A percentile compares a stretch with the other conserved stretches of the same genome.
Conservation (phyloP, 2,329 filamentous ascomycete genomes). For the Microcera coccophila region DNA sequence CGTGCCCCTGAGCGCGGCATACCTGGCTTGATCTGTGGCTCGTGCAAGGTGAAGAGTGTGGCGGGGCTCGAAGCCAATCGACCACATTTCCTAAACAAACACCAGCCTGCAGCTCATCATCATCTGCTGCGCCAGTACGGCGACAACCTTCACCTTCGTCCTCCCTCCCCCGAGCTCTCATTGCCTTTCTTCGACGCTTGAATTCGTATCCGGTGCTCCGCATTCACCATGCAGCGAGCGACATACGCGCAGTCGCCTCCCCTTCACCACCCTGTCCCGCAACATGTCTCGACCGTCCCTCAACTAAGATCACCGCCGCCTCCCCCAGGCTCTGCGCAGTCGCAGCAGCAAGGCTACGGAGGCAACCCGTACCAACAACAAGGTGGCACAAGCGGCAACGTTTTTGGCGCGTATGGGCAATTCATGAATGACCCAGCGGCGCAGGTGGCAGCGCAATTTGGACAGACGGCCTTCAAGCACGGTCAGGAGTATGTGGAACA, state of each 20-base stretch:
- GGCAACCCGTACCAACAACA: constrained; percentile 72
- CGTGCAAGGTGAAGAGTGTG: constrained; percentile 17
- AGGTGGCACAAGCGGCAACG: constrained; percentile 48
- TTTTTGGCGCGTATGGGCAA: constrained; percentile 73
- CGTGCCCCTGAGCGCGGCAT: constrained; percentile 12
- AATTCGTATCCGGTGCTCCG: not conserved
- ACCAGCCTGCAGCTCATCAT: constrained; percentile 21
- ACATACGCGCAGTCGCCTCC: constrained; percentile 85
- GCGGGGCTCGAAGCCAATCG: constrained; percentile 27
- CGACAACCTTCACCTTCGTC: constrained; percentile 3
- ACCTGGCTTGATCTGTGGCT: constrained; percentile 4
- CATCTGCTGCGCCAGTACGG: constrained; percentile 9
- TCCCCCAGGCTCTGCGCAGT: constrained; percentile 66
- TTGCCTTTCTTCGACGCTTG: not conserved
- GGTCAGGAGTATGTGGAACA: constrained; percentile 94
- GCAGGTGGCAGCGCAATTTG: constrained; percentile 91
- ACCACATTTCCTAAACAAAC: constrained; percentile 35
- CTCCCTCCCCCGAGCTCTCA: not conserved
- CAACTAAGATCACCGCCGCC: constrained; percentile 93
- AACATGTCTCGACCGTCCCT: constrained; percentile 96
- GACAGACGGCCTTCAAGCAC: constrained; percentile 84
- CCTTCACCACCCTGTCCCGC: constrained; percentile 93
- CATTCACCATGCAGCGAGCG: constrained; percentile 73
- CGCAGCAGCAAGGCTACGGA: constrained; percentile 59
- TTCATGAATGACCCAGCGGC: constrained; percentile 96